Base-by-base conservation (phyloP, 495 filamentous ascomycete genomes). In the Penicillium verhagenii region DNA sequence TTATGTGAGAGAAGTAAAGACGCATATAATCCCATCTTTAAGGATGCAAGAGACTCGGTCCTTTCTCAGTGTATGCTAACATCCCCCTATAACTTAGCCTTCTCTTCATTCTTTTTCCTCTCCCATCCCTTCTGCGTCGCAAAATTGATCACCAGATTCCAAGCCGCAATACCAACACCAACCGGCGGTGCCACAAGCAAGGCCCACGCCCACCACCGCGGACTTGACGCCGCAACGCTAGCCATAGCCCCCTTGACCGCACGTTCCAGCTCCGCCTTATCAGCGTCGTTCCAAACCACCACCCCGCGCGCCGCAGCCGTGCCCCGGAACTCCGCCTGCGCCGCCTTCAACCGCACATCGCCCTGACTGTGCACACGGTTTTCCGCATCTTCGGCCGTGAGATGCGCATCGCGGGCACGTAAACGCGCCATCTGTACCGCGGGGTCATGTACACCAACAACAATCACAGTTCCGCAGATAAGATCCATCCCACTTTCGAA, bases 281-380 rank as follows among this genome's bases (percentile, higher is more conserved):
- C 83, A 2, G 80, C 82, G 76, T 97, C 92, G 78, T 98, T 98
- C 86, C 85, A 87, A 13, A 97, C 81, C 38, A 96, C 89, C 11
- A 87, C 79, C 0, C 94, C 94, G 20, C 77, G 70, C 49, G 71
- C 68, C 53, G 67, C 71, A 28, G 76, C 76, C 49, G 67, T 67
- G 10, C 89, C 84, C 43, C 88, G 73, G 50, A 73, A 81, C 75
- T 86, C 74, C 33, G 83, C 85, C 72, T 88, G 74, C 63, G 74
- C 75, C 40, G 89, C 91, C 80, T 98, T 97, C 56, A 86, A 81
- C 67, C 77, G 79, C 47, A 95, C 85, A 72, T 91, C 87, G 50
- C 85, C 87, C 80, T 98, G 95, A 59, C 89, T 92, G 40, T 71
- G 66, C 3, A 98, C 89, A 11, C 95, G 72, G 53, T 89, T 88